These are phyloP conservation scores for Thamnidium elegans DNA, from an alignment of 192 early-diverging fungal genomes.

Conservation along the genomic window DNA sequence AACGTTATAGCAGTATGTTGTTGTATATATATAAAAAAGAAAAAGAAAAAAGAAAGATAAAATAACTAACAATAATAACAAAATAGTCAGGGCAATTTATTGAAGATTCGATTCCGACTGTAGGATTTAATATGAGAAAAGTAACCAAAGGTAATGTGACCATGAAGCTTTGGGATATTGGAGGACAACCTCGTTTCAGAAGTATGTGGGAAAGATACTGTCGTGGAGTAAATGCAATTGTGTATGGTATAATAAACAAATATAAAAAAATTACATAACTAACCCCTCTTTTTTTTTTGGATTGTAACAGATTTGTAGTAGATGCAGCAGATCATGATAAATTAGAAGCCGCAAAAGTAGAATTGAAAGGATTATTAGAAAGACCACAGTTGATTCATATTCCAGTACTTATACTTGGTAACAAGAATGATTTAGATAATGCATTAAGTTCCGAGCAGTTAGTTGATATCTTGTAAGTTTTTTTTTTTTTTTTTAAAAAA, in stretches of 20 bases:
- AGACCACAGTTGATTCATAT: constrained; percentile 91
- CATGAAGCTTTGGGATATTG: constrained; percentile 99
- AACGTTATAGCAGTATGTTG: constrained; percentile 77
- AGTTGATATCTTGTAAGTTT: constrained; percentile 81
- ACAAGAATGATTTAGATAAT: constrained; percentile 95
- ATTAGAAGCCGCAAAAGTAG: constrained; percentile 84
- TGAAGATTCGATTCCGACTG: constrained; percentile 93
- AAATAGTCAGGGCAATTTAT: constrained; percentile 68
- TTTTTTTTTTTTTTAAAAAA: neutral
- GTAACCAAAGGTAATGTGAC: constrained; percentile 89
- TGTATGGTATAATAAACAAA: constrained; percentile 49
- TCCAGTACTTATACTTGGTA: constrained; percentile 93
- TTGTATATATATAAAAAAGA: neutral
- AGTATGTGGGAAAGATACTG: constrained; percentile 93
- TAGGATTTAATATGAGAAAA: constrained; percentile 98
- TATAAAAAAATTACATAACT: neutral
- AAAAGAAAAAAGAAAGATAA: neutral
- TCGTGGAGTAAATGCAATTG: constrained; percentile 94
- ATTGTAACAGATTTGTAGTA: constrained; percentile 77
- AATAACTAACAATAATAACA: neutral
- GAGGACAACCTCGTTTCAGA: constrained; percentile 94
- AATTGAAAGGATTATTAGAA: constrained; percentile 86
- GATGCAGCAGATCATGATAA: constrained; percentile 94
- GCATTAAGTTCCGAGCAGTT: constrained; percentile 85
- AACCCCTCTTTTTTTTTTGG: neutral